These are phyloP conservation scores for Lichina pygmaea DNA, from an alignment of 495 filamentous ascomycete genomes.

Conservation along the genomic window DNA sequence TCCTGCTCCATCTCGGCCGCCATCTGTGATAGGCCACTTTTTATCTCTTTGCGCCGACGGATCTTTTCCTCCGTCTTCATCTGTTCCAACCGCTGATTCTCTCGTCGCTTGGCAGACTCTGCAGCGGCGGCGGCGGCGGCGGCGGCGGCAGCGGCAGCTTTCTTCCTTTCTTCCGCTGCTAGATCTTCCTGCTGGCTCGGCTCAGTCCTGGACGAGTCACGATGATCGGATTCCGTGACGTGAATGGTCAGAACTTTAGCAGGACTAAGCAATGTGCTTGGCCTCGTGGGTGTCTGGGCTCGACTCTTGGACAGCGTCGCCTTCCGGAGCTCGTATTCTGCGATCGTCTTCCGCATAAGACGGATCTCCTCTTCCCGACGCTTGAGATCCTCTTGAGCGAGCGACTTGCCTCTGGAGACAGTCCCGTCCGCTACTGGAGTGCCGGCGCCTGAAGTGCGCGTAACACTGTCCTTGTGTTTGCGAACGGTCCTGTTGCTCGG, in stretches of 20 bases:
- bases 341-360: slow-evolving; percentile 47
- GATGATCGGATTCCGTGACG: neutral
- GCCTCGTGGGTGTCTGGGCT: slow-evolving; percentile 13
- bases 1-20: neutral
- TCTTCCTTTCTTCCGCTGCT: neutral
- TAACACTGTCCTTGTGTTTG: neutral
- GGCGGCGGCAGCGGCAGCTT: neutral
- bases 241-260: slow-evolving; percentile 7
- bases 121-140: neutral
- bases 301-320: slow-evolving; percentile 18
- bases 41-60: neutral
- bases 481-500: slow-evolving; percentile 1
- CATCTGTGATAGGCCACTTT: neutral
- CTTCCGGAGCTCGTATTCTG: slow-evolving; percentile 43
- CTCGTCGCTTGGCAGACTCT: neutral
- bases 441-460: slow-evolving; percentile 7
- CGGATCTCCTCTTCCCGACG: slow-evolving; percentile 43
- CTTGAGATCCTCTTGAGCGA: slow-evolving; percentile 26
- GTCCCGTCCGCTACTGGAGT: slow-evolving; percentile 1
- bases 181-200: neutral
- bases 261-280: slow-evolving; percentile 1
- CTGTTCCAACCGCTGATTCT: neutral
- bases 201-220: neutral
- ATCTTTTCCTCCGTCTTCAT: neutral
- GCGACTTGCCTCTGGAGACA: slow-evolving; percentile 3